Conservation (phyloP, 768 basidiomycete genomes). For the Mrakia gelida region DNA sequence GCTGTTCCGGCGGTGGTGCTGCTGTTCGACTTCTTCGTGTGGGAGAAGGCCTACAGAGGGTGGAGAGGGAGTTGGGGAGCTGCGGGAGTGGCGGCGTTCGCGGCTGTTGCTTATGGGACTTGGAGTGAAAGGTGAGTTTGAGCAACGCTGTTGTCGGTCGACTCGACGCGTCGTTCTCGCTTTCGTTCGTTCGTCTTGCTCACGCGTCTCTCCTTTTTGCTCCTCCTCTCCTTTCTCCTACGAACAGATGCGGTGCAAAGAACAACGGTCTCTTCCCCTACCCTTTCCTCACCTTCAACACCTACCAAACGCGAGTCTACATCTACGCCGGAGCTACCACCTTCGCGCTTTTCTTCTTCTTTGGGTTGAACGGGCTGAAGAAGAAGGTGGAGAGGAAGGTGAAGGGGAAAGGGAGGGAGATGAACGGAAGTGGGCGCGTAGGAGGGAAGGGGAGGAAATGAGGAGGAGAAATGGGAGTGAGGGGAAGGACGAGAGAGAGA, state of each 20-base stretch:
- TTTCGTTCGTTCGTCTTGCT: background rate
- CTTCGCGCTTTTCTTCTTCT: conserved; percentile 58
- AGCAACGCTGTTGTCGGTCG: background rate
- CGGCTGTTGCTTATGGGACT: conserved; percentile 53
- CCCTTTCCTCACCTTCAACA: conserved; percentile 68
- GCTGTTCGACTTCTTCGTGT: conserved; percentile 56
- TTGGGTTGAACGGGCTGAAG: conserved; percentile 54
- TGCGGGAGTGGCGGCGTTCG: conserved; percentile 40
- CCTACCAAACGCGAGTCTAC: conserved; percentile 51
- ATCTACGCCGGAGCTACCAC: conserved; percentile 59
- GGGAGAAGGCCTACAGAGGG: conserved; percentile 57
- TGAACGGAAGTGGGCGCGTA: background rate
- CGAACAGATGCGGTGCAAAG: conserved; percentile 32
- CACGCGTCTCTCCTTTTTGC: background rate
- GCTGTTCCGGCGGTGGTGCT: conserved; percentile 20
- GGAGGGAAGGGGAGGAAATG: background rate
- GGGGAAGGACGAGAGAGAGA: too few relatives aligned
- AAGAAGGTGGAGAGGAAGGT: background rate
- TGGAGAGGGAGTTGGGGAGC: conserved; percentile 45
- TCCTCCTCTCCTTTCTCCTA: conserved; percentile 55
- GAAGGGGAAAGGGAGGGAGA: conserved; percentile 5
- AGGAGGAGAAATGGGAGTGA: background rate
- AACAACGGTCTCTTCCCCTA: conserved; percentile 60
- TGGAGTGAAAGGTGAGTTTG: conserved; percentile 62
- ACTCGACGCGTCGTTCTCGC: conserved; percentile 48